Base-by-base conservation (phyloP, 805 yeast species). In the Candida xiaguanensis region DNA sequence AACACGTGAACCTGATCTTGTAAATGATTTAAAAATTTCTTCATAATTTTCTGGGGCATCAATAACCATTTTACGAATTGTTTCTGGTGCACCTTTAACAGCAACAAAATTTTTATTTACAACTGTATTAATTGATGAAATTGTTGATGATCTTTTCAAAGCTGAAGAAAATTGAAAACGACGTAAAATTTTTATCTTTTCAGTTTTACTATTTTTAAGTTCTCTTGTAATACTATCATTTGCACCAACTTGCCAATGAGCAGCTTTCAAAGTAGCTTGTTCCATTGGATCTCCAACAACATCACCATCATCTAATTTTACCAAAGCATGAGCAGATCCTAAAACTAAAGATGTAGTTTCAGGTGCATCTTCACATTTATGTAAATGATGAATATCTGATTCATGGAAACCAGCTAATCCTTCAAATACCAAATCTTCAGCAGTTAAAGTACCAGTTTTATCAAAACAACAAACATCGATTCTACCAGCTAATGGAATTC, bases 251-350 rank as follows among this genome's bases (percentile, higher is more conserved):
- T 70, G 72, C 96, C 97, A 93, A 22, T 80, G 79, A 42, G 93
- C 77, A 30, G 95, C 91, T 49, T 80, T 82, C 51, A 93, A 71
- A 38, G 99, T 93, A 19, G 95, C 96, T 65, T 89, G 88, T 67
- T 93, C 99, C 98, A 93, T 91, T 47, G 99, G 97, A 58, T 93
- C 99, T 65, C 99, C 99, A 45, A 93, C 99, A 50, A 90, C 78
- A 46, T 93, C 98, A 52, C 98, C 99, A 58, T 90, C 96, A 53
- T 93, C 97, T 44, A 93, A 73, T 54, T 82, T 80, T 19, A 93
- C 99, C 48, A 93, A 74, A 20, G 99, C 98, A 62, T 93, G 99
- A 25, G 96, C 96, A 41, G 97, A 82, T 45, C 97, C 98, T 47
- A 93, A 74, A 27, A 86, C 88, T 45, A 75, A 71, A 29, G 79